phyloP scores from a whole-genome alignment of 306 rosid genomes.

The Trichosanthes cucumerina region DNA sequence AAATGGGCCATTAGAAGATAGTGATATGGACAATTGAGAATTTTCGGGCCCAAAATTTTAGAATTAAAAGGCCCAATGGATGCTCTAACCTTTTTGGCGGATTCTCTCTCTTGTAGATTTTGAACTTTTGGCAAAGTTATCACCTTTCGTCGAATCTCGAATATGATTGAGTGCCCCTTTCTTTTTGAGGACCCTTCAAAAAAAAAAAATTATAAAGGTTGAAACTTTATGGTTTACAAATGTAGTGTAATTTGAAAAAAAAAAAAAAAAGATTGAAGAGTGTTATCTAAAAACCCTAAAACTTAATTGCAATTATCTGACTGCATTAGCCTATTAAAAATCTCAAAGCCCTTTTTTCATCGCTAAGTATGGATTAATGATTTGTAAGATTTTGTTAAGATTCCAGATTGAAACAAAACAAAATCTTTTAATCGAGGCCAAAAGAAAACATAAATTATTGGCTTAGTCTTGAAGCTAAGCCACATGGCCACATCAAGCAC shows the following conservation, averaged over 20 bases:
- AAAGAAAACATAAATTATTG: neutral
- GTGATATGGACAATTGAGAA: neutral
- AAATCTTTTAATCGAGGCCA: neutral
- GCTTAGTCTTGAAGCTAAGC: neutral
- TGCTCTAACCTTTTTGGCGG: neutral
- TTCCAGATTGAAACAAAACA: neutral
- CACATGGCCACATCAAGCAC: slow-evolving; percentile 10
- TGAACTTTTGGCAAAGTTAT: neutral
- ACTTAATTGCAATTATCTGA: neutral
- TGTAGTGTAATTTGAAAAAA: neutral
- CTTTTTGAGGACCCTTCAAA: neutral
- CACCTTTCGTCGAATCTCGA: neutral
- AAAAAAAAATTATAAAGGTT: neutral
- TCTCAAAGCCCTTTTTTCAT: neutral
- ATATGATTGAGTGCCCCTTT: slow-evolving; percentile 1
- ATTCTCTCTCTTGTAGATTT: neutral
- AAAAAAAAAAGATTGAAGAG: too few species aligned
- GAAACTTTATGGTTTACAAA: neutral
- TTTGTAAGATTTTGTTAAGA: neutral
- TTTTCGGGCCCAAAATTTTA: neutral
- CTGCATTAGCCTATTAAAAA: neutral
- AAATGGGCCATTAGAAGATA: neutral
- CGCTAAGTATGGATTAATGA: neutral
- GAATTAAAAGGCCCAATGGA: neutral
- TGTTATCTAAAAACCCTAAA: neutral